Base-by-base conservation (phyloP, 2,329 filamentous ascomycete species). In the Ceratocystis papillata region DNA sequence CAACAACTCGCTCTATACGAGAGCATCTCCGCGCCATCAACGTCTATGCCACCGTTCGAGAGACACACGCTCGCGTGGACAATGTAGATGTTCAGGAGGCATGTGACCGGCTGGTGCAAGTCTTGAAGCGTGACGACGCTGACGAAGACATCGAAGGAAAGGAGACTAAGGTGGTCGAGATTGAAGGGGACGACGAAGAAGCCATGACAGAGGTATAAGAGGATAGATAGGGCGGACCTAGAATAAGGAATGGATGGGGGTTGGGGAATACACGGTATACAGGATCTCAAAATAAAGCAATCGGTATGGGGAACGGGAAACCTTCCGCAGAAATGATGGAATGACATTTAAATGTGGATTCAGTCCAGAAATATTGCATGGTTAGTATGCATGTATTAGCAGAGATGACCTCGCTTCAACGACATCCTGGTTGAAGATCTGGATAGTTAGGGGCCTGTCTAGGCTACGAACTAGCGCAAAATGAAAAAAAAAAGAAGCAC, bases 71-170 rank as follows among this genome's bases (percentile, higher is more conserved):
- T 69, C 83, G 86, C 25, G 85, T 91, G 3, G 81, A 91, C 25
- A 81, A 96, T 72, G 90, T 95, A 59, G 86, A 80, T 17, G 89
- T 97, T 1, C 81, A 83, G 70, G 92, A 96, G 71, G 89, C 86
- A 0, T 96, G 89, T 72, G 94, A 97, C 74, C 82, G 94, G 66
- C 73, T 97, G 64, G 94, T 99, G 60, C 90, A 99, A 73, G 85
- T 96, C 5, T 74, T 96, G 68, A 90, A 91, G 85, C 80, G 89
- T 66, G 89, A 91, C 57, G 91, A 94, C 73, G 86, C 77, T 5
- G 82, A 80, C 61, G 81, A 77, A 15, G 73, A 70, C 2, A 74
- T 74, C 22, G 73, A 78, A 62, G 74, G 78, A 67, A 79, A 81
- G 66, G 73, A 74, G 70, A 70, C 77, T 67, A 71, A 74, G 68